Percentiles rank a stretch among this genome's conserved stretches.
These are phyloP conservation scores for Sugiyamaella neomexicana DNA, from an alignment of 1,139 yeast species.

Conservation along the genomic window DNA sequence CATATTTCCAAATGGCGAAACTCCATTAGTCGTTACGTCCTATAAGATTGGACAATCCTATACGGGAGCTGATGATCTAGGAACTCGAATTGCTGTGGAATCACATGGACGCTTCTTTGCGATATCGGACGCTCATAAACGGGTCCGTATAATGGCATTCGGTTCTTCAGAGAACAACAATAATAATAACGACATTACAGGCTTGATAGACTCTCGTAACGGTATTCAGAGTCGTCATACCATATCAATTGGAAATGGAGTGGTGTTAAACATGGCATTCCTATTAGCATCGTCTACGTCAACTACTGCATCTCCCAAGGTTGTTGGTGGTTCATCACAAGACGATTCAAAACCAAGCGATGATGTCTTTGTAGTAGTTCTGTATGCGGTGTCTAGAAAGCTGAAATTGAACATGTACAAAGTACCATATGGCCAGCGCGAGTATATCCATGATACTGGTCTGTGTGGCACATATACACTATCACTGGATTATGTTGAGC, in stretches of 20 bases:
- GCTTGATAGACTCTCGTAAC: background rate
- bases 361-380: conserved; percentile 11
- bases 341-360: background rate
- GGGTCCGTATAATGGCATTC: conserved; percentile 10
- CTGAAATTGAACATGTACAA: conserved; percentile 14
- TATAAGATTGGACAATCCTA: conserved; percentile 2
- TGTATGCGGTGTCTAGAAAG: conserved; percentile 9
- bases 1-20: conserved; percentile 11
- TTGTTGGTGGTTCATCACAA: background rate
- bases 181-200: background rate
- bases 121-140: conserved; percentile 7
- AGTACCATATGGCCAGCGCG: conserved; percentile 12
- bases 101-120: conserved; percentile 10
- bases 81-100: conserved; percentile 6
- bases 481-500: conserved; percentile 10
- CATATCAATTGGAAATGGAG: conserved; percentile 2
- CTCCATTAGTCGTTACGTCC: conserved; percentile 12
- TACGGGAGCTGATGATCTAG: conserved; percentile 11
- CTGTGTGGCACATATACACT: conserved; percentile 20
- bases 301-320: background rate
- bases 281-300: background rate
- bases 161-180: conserved; percentile 3
- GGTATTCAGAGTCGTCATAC: conserved; percentile 9
- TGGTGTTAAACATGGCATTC: conserved; percentile 12
- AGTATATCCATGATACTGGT: conserved; percentile 14